Evolutionary conservation across 2,329 filamentous ascomycete genomes (phyloP), one percentile per base, ranked within the genome.

Genomic region (Colletotrichum trifolii): DNA sequence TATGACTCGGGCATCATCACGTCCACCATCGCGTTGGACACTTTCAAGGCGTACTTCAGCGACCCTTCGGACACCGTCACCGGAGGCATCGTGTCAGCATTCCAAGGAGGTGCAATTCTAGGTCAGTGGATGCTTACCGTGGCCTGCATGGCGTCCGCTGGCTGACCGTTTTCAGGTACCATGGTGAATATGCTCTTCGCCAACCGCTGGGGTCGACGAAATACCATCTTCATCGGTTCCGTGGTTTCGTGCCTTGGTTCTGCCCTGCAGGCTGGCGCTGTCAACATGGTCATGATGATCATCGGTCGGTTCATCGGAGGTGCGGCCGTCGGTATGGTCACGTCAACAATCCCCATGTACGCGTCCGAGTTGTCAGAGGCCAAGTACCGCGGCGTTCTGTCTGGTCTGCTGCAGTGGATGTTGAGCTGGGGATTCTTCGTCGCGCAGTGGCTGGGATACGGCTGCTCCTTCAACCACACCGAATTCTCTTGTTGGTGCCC

Each of bases 1-100:
- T 83, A 83, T 70, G 82, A 84, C 60, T 82, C 79, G 1, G 81
- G 80, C 43, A 77, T 84, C 48, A 75, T 83, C 46, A 81, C 78
- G 17, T 73, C 72, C 3, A 72, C 69, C 33, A 72, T 74, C 48
- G 68, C 69, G 15, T 67, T 72, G 3, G 66, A 67, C 2, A 62
- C 67, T 34, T 74, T 74, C 6, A 80, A 81, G 74, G 74, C 78
- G 54, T 80, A 78, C 25, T 83, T 83, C 63, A 68, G 71, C 12
- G 76, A 78, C 46, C 81, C 79, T 5, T 68, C 56, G 9, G 71
- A 73, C 49, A 65, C 62, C 35, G 58, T 62, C 9, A 59, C 46
- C 13, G 71, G 72, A n/a, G 71, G 68, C 50, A 73, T 73, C 13
- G 71, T 73, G 39, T 68, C 63, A 40, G 68, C 71, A 34, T 73